Evolutionary conservation across 2,329 filamentous ascomycete genomes (phyloP), one percentile per base, ranked within the genome.

Genomic region (Apiospora saccharicola): DNA sequence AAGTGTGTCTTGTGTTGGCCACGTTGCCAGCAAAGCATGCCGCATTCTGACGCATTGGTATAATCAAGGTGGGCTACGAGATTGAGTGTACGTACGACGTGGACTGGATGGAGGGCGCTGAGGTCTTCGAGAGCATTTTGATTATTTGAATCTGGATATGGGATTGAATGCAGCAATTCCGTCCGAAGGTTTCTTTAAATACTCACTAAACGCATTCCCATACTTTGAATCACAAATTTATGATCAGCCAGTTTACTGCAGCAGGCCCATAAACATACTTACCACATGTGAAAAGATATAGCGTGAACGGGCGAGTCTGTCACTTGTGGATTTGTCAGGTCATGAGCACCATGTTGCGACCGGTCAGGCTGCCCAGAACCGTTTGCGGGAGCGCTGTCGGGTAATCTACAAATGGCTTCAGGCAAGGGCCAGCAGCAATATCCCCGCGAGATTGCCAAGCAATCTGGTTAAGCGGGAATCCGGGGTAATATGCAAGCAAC

Each of bases 391-490:
- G 57, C 57, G 5, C 19, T 22, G 3, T 64, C 57, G 57, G 57
- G 13, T 64, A 64, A 64, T 41, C 19, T 22, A 34, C 30, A 64
- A 37, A 12, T 37, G 30, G 30, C 53, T 37, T 37, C 53, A 61
- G 30, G 53, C 30, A 34, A 64, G 16, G 34, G 4, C 1, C 34
- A 64, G 19, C 57, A 64, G 57, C 22, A 64, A 64, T 64, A 64
- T 64, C 34, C 30, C 19, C 57, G 34, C 34, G 57, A 64, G 19
- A 64, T 64, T 64, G 57, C 57, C 57, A 64, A 64, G 57, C 57
- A 64, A n/a, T 64, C 30, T 64, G 57, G 57, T 13, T 64, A 64
- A 64, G 57, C 57, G 41, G 57, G 34, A 64, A 64, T 64, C 57
- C 34, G 57, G 57, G 57, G 57, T 41, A 41, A 41, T 37, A 37